Evolutionary conservation across 192 early-diverging fungal genomes (phyloP), one percentile per base, ranked within the genome.

Genomic region (Backusella tarrabulga): DNA sequence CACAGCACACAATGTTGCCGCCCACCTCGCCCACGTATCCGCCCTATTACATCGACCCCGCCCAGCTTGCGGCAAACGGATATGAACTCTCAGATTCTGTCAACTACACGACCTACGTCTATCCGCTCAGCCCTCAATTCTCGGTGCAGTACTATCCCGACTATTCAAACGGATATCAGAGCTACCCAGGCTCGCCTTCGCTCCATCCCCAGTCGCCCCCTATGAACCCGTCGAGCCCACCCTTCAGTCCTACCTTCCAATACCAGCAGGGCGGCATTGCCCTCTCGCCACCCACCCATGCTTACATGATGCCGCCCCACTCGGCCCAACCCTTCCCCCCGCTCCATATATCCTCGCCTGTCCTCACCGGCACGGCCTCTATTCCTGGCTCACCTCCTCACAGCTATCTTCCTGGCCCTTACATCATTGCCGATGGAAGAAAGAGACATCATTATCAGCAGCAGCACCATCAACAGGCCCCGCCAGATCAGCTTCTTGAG

Each of bases 131-230:
- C 44, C 84, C 84, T 3, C 83, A 81, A 34, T 84, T 83, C 79
- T 74, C 81, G 6, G 68, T 82, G 35, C 81, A 85, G 60, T 84
- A 78, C n/a, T 86, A 86, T 73, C 46, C 78, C 9, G 85, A 84
- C 15, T 79, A 71, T 34, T 67, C 75, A 38, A 72, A 71, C 32
- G 81, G 76, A n/a, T 80, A 80, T 42, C 83, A 76, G 11, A 79
- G 75, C 73, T 86, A 84, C 66, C 80, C 85, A 23, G 85, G 85
- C 23, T 81, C 83, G n/a, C 85, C 85, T 9, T 73, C 80, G 7
- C 74, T 86, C 42, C 80, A 84, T 34, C 80, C 78, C 23, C 85
- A 86, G 76, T 86, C 85, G 7, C 81, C 84, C 17, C 79, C 83
- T 26, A 77, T 84, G 29, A 80, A 80, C 21, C 83, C 85, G 32